Evolutionary conservation across 257 asterid genomes (phyloP), one percentile per base, ranked within the genome.

Genomic region (Marsdenia floribunda): DNA sequence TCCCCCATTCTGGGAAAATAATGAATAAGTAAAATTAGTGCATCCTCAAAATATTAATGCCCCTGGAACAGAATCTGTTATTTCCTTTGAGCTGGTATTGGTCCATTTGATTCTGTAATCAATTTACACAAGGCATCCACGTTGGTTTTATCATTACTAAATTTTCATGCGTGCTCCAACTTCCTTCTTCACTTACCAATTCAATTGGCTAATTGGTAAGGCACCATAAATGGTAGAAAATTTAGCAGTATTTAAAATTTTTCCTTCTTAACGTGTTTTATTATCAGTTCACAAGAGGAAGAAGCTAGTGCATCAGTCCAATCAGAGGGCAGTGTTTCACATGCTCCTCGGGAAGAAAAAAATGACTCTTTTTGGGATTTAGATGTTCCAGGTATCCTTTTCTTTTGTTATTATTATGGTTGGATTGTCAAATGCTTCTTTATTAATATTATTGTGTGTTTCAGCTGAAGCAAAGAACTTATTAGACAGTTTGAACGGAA

Each of bases 291-390:
- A 70, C 93, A 90, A 73, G 88, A 90, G 71, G 88, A 80, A 85
- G 84, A 68, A 77, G 73, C 83, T 35, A 70, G 76, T 77, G 77
- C 85, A 63, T 81, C 96, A 81, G 60, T 76, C 55, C 82, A 77
- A 79, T 71, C 80, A 57, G 90, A 82, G 71, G 82, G 82, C 75
- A 73, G 82, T 65, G 81, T 75, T 66, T 72, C 81, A 21, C 84
- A 58, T 74, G 77, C 85, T 77, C 75, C 85, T 73, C 80, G 68
- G 82, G 86, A 82, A 19, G 91, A 81, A 74, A 88, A 75, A 70
- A 81, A 85, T 77, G 97, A 89, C 74, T 73, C 80, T n/a, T 94
- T 85, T 82, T 90, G 97, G 98, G 96, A 78, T 71, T 86, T 84
- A 71, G 97, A 90, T 77, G 91, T 92, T 83, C 82, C 90, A 75